These are phyloP conservation scores for Solanum peruvianum DNA, from an alignment of 257 asterid genomes.

Conservation along the genomic window DNA sequence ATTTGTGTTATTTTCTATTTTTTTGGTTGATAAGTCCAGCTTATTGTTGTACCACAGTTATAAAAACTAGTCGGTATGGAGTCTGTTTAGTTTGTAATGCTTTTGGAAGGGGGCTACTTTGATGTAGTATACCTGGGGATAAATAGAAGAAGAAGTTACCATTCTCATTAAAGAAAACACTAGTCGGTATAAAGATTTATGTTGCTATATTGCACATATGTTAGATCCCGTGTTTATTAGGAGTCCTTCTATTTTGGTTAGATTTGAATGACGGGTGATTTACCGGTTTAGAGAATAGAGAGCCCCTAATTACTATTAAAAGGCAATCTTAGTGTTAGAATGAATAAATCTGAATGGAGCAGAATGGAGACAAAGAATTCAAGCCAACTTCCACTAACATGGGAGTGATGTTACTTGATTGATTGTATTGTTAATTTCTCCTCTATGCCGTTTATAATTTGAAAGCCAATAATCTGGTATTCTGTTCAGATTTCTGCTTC, in stretches of 20 bases:
- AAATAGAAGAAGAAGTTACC: no score
- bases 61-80: neutral
- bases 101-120: no score
- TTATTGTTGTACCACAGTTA: neutral
- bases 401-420: neutral
- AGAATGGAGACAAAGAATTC: neutral
- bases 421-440: neutral
- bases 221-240: neutral
- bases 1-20: neutral
- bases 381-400: neutral
- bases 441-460: neutral
- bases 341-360: neutral
- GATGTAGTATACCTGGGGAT: no score
- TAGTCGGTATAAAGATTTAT: neutral
- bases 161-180: no score
- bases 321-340: neutral
- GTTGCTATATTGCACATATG: neutral
- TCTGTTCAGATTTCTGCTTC: neutral
- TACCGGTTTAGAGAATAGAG: neutral
- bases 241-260: neutral
- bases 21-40: neutral
- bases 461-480: neutral
- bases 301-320: neutral
- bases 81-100: no score
- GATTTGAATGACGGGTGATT: neutral